Percentiles rank a stretch among this genome's conserved stretches.
These are phyloP conservation scores for Fraxinus baroniana DNA, from an alignment of 305 asterid species.

Conservation along the genomic window DNA sequence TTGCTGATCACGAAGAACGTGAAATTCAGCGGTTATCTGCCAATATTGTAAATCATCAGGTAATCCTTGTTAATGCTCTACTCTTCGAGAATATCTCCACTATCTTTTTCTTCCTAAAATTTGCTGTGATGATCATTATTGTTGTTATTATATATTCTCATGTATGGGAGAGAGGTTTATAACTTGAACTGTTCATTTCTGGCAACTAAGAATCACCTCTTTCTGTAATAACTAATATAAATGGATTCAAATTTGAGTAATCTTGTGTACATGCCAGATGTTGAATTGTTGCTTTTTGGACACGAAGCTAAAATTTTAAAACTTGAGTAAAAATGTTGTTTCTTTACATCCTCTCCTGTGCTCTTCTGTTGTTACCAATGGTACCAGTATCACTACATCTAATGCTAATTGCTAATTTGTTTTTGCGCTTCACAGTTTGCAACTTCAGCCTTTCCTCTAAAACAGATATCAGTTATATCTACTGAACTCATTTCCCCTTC, in stretches of 20 bases:
- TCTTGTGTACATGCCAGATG: background rate
- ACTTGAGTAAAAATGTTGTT: background rate
- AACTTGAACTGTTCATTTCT: background rate
- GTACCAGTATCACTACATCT: background rate
- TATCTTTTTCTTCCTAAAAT: slow-evolving; percentile 2
- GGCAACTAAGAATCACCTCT: background rate
- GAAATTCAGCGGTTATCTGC: slow-evolving; percentile 97
- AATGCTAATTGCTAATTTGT: background rate
- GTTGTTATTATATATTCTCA: background rate
- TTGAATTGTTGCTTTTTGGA: slow-evolving; percentile 9
- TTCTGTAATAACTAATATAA: slow-evolving; percentile 1
- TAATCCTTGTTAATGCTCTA: slow-evolving; percentile 21
- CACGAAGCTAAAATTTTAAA: background rate
- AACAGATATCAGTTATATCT: background rate
- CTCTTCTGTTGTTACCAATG: background rate
- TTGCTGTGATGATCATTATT: slow-evolving; percentile 1
- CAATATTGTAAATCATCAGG: slow-evolving; percentile 94
- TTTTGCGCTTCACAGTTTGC: background rate
- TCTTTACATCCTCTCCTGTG: background rate
- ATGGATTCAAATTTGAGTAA: background rate
- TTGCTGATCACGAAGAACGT: slow-evolving; percentile 99
- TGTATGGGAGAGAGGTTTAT: slow-evolving; percentile 15
- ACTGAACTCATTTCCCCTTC: background rate
- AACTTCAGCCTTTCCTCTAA: background rate
- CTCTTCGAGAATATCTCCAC: slow-evolving; percentile 5